Conservation (phyloP, 345 rosid genomes). For the Citrus maxima region DNA sequence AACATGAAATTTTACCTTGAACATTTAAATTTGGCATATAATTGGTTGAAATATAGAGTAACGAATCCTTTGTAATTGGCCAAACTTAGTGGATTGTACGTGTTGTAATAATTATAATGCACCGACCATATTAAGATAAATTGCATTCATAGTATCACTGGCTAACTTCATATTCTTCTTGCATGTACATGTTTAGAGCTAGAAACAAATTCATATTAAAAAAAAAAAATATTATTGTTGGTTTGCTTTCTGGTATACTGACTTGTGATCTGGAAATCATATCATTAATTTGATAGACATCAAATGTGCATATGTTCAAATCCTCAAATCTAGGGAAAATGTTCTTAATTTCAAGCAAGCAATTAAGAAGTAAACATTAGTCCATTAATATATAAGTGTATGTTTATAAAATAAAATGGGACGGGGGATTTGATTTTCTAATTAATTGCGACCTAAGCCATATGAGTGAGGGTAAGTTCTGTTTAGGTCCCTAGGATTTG, state of each 20-base stretch:
- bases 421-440: no score
- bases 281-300: background rate
- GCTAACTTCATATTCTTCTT: background rate
- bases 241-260: no score
- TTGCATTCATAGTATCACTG: background rate
- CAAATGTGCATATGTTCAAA: background rate
- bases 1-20: background rate
- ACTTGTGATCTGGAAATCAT: background rate
- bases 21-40: background rate
- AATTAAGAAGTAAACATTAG: no score
- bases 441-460: no score
- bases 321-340: background rate
- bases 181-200: no score
- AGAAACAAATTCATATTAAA: background rate
- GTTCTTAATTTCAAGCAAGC: background rate
- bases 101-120: background rate
- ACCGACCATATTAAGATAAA: background rate
- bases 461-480: no score
- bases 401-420: no score
- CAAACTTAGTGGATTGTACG: background rate
- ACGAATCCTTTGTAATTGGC: background rate
- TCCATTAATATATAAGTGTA: no score
- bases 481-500: no score
- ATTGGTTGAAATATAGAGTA: background rate
- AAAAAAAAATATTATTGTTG: no score